Evolutionary conservation across 2,329 filamentous ascomycete species (phyloP), one percentile per base, ranked within the genome.

Genomic region (Colletotrichum orbiculare): DNA sequence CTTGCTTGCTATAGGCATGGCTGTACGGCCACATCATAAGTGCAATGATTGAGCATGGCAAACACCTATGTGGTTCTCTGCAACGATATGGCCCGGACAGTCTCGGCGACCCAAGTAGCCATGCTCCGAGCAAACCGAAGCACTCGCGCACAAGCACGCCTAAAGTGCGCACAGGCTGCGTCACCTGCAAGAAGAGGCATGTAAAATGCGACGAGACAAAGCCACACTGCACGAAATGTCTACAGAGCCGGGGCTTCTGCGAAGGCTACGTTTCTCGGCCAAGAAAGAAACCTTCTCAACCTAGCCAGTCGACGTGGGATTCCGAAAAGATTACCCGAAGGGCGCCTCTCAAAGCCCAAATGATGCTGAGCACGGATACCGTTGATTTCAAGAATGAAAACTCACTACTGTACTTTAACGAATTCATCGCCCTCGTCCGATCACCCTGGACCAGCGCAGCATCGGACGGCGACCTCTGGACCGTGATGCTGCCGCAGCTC

Each of bases 401-500:
- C 2, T 58, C 54, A 3, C 42, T 69, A 15, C 39, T 64, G 1
- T 77, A 77, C 43, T 77, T 77, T 38, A 33, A 72, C 0, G 74
- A 77, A 58, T 77, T 77, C 13, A 63, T 76, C 6, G 47, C 47
- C n/a, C 47, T 77, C 6, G 67, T 71, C 1, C 68, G 69, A 34
- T 70, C 71, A 2, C 71, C 72, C 0, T 77, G 75, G 75, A 72
- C 72, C 12, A 64, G 68, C 0, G 71, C 71, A 1, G 68, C 67
- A 0, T 74, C 73, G 0, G 69, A 65, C 7, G 54, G 66, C 15
- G 69, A 71, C 11, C 43, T 77, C 8, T 77, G 75, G 75, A 64
- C 54, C 2, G 69, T 73, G 4, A 74, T 68, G 1, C 34, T 77
- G 13, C 75, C 75, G 0, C 75, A 77, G 46, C 67, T 77, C 25